phyloP scores from a whole-genome alignment of 2,329 filamentous ascomycete species.

The Beauveria bassiana region DNA sequence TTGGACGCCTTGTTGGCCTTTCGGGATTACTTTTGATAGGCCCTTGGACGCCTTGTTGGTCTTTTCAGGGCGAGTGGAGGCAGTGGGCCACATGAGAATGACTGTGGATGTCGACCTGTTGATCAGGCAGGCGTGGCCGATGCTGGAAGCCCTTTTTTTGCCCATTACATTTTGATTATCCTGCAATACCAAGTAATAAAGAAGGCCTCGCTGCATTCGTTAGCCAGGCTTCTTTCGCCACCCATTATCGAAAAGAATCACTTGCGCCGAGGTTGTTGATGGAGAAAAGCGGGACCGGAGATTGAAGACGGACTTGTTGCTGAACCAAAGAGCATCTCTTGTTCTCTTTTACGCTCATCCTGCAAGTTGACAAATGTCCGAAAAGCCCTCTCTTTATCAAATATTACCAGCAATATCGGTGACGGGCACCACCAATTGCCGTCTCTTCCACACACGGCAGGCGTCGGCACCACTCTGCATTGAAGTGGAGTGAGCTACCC shows the following conservation, averaged over 20 bases:
- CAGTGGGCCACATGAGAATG: background rate
- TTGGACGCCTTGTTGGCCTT: too few relatives aligned
- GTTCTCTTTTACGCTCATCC: background rate
- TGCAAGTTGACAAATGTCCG: background rate
- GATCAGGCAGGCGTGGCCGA: background rate
- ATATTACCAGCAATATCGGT: background rate
- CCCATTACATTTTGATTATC: background rate
- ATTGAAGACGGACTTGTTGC: constrained; percentile 1
- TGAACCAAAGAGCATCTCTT: background rate
- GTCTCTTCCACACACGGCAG: too few relatives aligned
- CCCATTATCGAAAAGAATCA: background rate
- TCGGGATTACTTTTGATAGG: too few relatives aligned
- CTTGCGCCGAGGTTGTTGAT: background rate
- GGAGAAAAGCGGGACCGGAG: constrained; percentile 3
- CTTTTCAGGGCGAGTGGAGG: background rate
- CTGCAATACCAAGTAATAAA: background rate
- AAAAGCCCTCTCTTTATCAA: background rate
- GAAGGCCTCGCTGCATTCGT: background rate
- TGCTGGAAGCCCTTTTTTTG: background rate
- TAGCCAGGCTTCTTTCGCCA: too few relatives aligned
- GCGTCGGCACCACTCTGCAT: background rate
- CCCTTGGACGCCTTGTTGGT: too few relatives aligned
- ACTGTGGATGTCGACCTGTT: background rate
- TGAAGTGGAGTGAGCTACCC: constrained; percentile 1
- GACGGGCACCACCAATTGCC: background rate